Base-by-base conservation (phyloP, 1,139 yeast genomes). In the Suhomyces terraborum region DNA sequence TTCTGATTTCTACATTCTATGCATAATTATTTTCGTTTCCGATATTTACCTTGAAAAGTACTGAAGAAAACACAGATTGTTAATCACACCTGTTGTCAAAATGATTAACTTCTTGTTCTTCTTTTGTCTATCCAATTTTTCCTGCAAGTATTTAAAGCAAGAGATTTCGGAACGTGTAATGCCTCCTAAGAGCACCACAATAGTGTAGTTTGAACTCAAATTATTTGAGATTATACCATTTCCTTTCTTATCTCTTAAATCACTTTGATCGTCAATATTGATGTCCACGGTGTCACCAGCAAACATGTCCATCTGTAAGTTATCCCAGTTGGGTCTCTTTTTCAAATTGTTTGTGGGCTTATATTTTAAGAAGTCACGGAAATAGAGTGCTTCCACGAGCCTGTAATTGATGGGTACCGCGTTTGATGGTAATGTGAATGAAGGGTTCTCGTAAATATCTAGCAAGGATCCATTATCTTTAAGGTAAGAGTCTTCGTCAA, bases 101-200 rank as follows among this genome's bases (percentile, higher is more conserved):
- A 84, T 65, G 2, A 80, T 48, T 29, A 84, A 51, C 51, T 71
- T 69, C 55, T 75, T 75, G 20, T 62, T 55, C 34, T 62, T 56
- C 1, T 71, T 69, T 23, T 48, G 48, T 28, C 51, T 50, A 23
- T 53, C 51, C 30, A 73, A 56, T 40, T 65, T 63, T 38, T 65
- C 62, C 40, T 83, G 78, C 22, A 84, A 64, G 42, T 73, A 73
- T 52, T 82, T 69, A 41, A 87, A 68, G 14, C 88, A 81, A 9
- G 88, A 75, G 9, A 87, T 66, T 58, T 88, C 96, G 10, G 88
- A 77, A 55, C 84, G 76, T 0, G 95, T 85, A n/a, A 87, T 67
- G 0, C 96, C 96, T 7, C 96, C 96, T 30, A 88, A 59, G 42
- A 77, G 55, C 22, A 71, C 70, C 4, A 79, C 64, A 22, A 85